Conservation (phyloP, 805 yeast genomes). For the Citeromyces matritensis region DNA sequence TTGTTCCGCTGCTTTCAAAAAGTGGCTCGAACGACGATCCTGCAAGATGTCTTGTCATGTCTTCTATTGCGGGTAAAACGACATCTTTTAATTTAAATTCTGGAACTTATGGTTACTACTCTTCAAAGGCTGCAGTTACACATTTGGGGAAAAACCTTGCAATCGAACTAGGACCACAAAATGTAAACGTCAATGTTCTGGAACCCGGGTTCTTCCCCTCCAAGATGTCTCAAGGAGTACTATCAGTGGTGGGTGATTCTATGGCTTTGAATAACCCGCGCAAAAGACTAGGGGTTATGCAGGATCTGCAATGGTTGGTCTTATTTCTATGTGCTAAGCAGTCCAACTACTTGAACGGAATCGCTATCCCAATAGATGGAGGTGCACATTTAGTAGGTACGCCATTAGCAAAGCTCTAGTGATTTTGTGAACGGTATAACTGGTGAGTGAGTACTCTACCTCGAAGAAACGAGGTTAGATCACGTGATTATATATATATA, state of each 20-base stretch:
- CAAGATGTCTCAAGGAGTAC: conserved; percentile 56
- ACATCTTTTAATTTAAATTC: conserved; percentile 18
- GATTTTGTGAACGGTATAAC: no score
- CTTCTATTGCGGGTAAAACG: conserved; percentile 45
- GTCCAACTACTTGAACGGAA: conserved; percentile 50
- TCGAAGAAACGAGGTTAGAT: neutral
- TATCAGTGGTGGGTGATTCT: conserved; percentile 31
- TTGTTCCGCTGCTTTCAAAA: conserved; percentile 37
- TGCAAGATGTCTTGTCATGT: conserved; percentile 47
- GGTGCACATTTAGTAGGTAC: conserved; percentile 34
- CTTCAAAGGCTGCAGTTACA: conserved; percentile 64
- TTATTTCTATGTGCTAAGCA: conserved; percentile 43
- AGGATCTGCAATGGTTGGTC: conserved; percentile 40
- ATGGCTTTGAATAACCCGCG: conserved; percentile 41
- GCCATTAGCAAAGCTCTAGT: neutral
- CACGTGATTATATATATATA: no score
- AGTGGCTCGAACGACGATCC: conserved; percentile 43
- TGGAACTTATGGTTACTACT: conserved; percentile 56
- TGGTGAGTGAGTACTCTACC: no score
- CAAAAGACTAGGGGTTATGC: conserved; percentile 43
- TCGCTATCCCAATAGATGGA: conserved; percentile 57
- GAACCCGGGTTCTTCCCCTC: conserved; percentile 74
- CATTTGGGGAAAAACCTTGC: conserved; percentile 55
- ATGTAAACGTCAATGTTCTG: conserved; percentile 53
- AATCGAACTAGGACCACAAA: conserved; percentile 45